These are phyloP conservation scores for Potentilla sterilis DNA, from an alignment of 306 rosid species.

Conservation along the genomic window DNA sequence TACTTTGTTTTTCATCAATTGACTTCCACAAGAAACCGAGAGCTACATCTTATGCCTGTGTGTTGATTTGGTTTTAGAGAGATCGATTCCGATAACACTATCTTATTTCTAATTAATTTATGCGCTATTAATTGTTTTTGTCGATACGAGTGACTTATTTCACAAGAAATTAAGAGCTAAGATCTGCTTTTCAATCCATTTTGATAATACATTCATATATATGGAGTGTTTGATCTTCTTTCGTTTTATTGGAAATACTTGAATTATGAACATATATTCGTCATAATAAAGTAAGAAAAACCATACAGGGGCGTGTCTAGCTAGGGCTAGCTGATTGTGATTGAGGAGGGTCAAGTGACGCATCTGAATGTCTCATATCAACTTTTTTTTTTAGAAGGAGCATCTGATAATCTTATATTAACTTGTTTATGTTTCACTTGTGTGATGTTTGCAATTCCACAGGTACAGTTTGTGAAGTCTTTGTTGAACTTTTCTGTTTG, in stretches of 20 bases:
- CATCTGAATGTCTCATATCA: no score
- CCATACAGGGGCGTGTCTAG: no score
- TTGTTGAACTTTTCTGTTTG: no score
- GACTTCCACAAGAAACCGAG: not conserved
- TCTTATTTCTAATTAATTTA: not conserved
- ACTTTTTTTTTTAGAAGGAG: no score
- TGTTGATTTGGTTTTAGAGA: not conserved
- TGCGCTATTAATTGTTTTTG: not conserved
- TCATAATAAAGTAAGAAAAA: no score
- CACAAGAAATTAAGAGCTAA: not conserved
- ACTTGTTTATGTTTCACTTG: no score
- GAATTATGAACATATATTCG: not conserved
- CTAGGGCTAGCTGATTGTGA: no score
- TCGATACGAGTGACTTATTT: not conserved
- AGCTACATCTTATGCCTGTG: not conserved
- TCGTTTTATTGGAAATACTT: not conserved
- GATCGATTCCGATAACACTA: not conserved
- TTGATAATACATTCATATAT: not conserved
- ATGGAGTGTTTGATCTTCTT: not conserved
- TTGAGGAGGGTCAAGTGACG: no score
- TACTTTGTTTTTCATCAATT: not conserved
- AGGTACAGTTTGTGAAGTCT: no score
- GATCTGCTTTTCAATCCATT: not conserved
- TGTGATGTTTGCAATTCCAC: no score
- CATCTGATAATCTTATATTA: no score